Base-by-base conservation (phyloP, 805 yeast genomes). In the Komagataella populi region DNA sequence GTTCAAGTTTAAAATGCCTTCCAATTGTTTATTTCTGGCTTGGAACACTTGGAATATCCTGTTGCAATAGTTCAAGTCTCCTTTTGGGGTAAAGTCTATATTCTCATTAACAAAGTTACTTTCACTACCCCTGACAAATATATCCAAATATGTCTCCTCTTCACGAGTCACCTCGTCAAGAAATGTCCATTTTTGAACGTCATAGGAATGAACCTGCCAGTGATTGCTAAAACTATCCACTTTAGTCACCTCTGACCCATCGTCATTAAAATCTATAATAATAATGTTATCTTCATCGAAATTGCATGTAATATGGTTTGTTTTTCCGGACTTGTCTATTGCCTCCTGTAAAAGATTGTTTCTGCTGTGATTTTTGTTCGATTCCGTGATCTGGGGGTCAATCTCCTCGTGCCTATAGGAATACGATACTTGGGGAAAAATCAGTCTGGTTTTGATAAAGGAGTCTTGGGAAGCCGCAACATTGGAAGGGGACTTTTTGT, bases 31-130 rank as follows among this genome's bases (percentile, higher is more conserved):
- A 48, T 59, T 61, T 46, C 64, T 51, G 44, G 54, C 55, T 8
- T 49, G 50, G 44, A 63, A 62, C 48, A 63, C 48, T 4, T 48
- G 51, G 7, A 58, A 57, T 18, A 63, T 54, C 39, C 53, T 53
- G 7, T 54, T 47, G 6, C 56, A 53, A 49, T 62, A 60, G 3
- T 55, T 53, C 23, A 62, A 45, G 50, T 63, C 60, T 17, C 53
- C 53, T 45, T 55, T 59, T 54, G 52, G 59, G n/a, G 45, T 49
- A 23, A 61, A 47, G 36, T 59, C 63, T 48, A 56, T 48, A 6
- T 46, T 48, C 7, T 45, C 49, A 8, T 52, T 54, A 22, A 53
- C 52, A 46, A 63, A 51, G 46, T 62, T 63, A 4, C 64, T 49
- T 4, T 48, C 54, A 45, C 57, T 59, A 8, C 64, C 63, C 7